Base-by-base conservation (phyloP, 2,329 filamentous ascomycete species). In the Xylaria sp. region DNA sequence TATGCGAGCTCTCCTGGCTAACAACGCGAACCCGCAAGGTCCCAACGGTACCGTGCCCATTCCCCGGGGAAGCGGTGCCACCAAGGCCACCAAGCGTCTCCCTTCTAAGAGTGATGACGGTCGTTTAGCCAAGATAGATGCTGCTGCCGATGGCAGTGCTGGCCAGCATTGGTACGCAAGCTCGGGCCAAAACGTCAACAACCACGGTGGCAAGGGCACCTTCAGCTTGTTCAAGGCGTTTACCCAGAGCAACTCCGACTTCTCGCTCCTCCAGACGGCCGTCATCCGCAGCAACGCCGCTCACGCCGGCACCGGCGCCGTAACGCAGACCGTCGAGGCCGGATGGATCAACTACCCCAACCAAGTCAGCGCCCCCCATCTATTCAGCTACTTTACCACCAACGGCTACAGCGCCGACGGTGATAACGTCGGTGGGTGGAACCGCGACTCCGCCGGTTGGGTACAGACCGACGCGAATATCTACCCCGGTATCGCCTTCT, bases 331-430 rank as follows among this genome's bases (percentile, higher is more conserved):
- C 1, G 68, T 71, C 42, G 69, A 71, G 35, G 67, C 64, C 21
- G 69, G 69, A 0, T 71, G 69, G 69, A 71, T 71, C n/a, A 71
- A 68, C 68, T 70, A 63, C 44, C 69, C 65, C 1, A 23, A 55
- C 59, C 69, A 71, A 44, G 32, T 63, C 54, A 4, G 10, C 23
- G 62, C 35, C 3, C 69, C 69, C 13, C 69, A 71, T 25, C 68
- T 72, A 13, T 72, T 72, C 68, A 66, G 40, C 32, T 72, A 66
- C 63, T 72, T 44, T 63, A 72, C 70, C n/a, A 72, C 70, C 35
- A 66, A 66, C 63, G 70, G 68, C 25, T 72, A 72, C 53, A 54
- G 27, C 10, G 13, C 29, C 16, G 60, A 70, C 29, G 70, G 51
- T 3, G 65, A 70, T 23, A 70, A 72, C 57, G 23, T 66, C n/a